Evolutionary conservation across 2,329 filamentous ascomycete species (phyloP), one percentile per base, ranked within the genome.

Genomic region (Pestalotiopsis sp.): DNA sequence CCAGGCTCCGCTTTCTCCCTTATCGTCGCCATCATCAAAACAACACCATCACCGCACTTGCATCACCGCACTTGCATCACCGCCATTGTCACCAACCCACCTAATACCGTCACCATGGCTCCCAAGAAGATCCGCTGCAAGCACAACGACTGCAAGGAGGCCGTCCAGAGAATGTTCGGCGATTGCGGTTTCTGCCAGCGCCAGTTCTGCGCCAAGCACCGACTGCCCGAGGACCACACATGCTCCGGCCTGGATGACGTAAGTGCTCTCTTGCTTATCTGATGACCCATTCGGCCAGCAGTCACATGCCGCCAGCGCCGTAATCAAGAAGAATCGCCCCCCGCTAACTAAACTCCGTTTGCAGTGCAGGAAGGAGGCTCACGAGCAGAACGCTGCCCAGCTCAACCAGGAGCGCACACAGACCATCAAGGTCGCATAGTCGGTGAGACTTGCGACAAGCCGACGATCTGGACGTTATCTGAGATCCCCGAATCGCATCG

Each of bases 151-250:
- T 98, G 96, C 90, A 93, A 90, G 79, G 91, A 94, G 75, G 88
- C 89, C 38, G 95, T 94, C 17, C 95, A 98, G 82, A 92, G 93
- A 73, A 98, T 99, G 77, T 93, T 98, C 69, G 96, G 96, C 67
- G 95, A 98, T 84, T 99, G 96, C 83, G 92, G 91, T 70, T 98
- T 98, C 86, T 99, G 96, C 85, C 87, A 92, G 68, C 94, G 95
- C 60, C 93, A 97, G 80, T 98, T 93, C 86, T 99, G 96, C 83
- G 93, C 93, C 75, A 97, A 94, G 85, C 96, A 99, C 83, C 89
- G 96, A 68, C 88, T 98, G 83, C 83, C 98, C 72, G 96, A 99
- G 82, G 93, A 95, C 75, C 96, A 99, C 84, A 93, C 93, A 83
- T 99, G 96, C 84, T 90, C 89, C 72, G 94, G 94, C 56, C 86